These are phyloP conservation scores for Keqinozyma sinolaborantium DNA, from an alignment of 1,139 yeast genomes.

Conservation along the genomic window DNA sequence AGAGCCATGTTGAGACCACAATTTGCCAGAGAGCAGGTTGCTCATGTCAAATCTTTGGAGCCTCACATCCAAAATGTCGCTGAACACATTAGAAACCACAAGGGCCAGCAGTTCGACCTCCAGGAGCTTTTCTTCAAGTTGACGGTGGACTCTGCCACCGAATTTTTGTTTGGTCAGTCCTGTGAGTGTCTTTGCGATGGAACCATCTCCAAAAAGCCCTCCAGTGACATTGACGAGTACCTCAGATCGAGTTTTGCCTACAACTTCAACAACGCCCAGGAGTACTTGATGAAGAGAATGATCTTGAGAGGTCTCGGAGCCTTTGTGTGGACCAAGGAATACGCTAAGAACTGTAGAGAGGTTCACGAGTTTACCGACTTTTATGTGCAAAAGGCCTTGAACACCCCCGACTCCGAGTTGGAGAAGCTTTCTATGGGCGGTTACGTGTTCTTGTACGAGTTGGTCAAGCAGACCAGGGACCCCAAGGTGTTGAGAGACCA, in stretches of 20 bases:
- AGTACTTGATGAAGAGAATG: constrained; percentile 2
- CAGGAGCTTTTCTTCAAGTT: constrained; percentile 47
- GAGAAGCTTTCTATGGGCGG: constrained; percentile 34
- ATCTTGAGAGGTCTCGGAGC: not conserved
- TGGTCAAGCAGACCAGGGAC: constrained; percentile 42
- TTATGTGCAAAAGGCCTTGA: constrained; percentile 23
- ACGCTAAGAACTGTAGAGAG: constrained; percentile 11
- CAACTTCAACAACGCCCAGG: not conserved
- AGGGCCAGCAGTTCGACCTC: constrained; percentile 38
- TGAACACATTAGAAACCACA: constrained; percentile 23
- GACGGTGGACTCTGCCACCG: constrained; percentile 58
- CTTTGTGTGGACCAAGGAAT: constrained; percentile 8
- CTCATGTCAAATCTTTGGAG: constrained; percentile 46
- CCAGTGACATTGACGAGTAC: not conserved
- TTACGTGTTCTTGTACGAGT: constrained; percentile 42
- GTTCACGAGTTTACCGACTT: constrained; percentile 22
- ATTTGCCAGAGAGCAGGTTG: constrained; percentile 53
- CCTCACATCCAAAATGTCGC: constrained; percentile 41
- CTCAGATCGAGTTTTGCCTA: constrained; percentile 14
- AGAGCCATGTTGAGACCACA: constrained; percentile 59
- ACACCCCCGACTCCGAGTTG: constrained; percentile 23
- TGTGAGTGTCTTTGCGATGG: constrained; percentile 30
- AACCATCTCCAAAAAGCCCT: not conserved
- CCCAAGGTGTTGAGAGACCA: constrained; percentile 42
- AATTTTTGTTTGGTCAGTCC: constrained; percentile 56